Base-by-base conservation (phyloP, 2,329 filamentous ascomycete genomes). In the Penicillium sclerotigenum region DNA sequence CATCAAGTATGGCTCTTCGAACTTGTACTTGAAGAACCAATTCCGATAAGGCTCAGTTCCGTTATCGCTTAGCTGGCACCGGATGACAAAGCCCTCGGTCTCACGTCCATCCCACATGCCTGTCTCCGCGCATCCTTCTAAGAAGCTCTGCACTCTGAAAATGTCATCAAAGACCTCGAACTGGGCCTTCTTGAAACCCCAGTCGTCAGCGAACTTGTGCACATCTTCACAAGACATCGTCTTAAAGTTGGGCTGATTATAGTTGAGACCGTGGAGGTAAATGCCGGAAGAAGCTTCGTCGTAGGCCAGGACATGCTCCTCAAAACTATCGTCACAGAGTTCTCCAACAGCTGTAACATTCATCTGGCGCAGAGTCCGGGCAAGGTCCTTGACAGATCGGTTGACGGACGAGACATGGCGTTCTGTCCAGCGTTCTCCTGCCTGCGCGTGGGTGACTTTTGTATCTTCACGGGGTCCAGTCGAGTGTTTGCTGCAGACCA, bases 11-110 rank as follows among this genome's bases (percentile, higher is more conserved):
- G 94, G 94, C 76, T 99, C 94, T 70, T 99, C 94, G 58, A 99
- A 99, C 77, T 99, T 99, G 83, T 92, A 99, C 76, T 99, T 99
- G 86, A 99, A 99, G 76, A 99, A 99, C 94, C 94, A 99, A 72
- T 99, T 92, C n/a, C 83, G 77, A 71, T 87, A 94, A 0, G 83
- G 82, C 2, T 72, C 73, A 14, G 72, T 70, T 1, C 74, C 76
- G 0, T 79, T 77, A 46, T 75, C 67, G 51, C 70, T 80, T 79
- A 79, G 86, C 77, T 85, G 90, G 82, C 94, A 97, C 54, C 94
- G 87, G 64, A 99, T 88, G 55, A 99, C 94, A 66, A 99, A 99
- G 4, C 94, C 94, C 75, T 99, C 94, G 0, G 96, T 93, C 64
- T 97, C 93, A 52, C 92, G 88, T 10, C 92, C 93, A 60, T 89